Percentiles rank a stretch among this genome's conserved stretches.
Evolutionary conservation across 148 eudicot species (phyloP).

Genomic region (Heliamphora exappendiculata): DNA sequence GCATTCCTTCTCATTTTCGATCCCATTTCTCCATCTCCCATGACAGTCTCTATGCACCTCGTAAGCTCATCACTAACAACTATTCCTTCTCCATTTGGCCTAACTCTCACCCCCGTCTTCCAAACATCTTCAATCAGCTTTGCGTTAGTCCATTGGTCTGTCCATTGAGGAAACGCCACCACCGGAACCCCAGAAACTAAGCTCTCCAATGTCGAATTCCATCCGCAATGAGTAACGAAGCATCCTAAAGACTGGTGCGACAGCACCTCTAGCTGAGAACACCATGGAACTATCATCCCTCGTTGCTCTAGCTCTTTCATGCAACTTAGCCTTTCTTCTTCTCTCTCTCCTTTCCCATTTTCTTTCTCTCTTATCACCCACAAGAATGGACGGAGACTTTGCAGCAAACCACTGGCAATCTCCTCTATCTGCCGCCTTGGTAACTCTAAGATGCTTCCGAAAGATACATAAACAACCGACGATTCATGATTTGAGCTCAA

Average conservation of each 20-base stretch:
- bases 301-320: conserved; percentile 17
- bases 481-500: conserved; percentile 25
- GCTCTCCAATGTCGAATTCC: conserved; percentile 50
- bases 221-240: conserved; percentile 27
- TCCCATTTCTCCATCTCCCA: conserved; percentile 17
- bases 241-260: conserved; percentile 11
- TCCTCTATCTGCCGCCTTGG: conserved; percentile 25
- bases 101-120: conserved; percentile 33
- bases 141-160: conserved; percentile 45
- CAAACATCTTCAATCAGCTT: conserved; percentile 40
- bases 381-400: conserved; percentile 23
- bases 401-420: conserved; percentile 27
- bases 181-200: conserved; percentile 34
- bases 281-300: conserved; percentile 27
- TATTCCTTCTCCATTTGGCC: conserved; percentile 18
- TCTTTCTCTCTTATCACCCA: conserved; percentile 35
- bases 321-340: conserved; percentile 14
- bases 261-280: not conserved
- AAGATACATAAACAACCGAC: conserved; percentile 35
- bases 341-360: not conserved
- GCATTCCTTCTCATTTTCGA: conserved; percentile 24
- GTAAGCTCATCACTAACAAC: conserved; percentile 26
- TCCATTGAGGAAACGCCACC: conserved; percentile 39
- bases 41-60: conserved; percentile 30
- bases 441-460: conserved; percentile 31